Evolutionary conservation across 106 monocot genomes (phyloP).

Genomic region (Cymbidium sinense): DNA sequence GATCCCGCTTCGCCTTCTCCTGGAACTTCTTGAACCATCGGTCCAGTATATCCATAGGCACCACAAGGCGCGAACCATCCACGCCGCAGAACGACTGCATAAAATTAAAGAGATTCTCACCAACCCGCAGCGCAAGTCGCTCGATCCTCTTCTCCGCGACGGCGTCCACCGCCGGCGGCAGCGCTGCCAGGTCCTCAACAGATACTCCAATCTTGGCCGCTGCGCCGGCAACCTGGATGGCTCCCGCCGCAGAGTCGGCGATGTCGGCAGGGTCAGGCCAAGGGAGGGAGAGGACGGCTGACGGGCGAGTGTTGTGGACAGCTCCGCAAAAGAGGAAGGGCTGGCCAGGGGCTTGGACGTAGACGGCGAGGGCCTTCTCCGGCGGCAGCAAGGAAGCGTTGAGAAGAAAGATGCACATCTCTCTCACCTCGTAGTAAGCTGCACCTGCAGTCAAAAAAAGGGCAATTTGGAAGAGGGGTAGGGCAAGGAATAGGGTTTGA

Average conservation of each 20-base stretch:
- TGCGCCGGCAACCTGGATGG: neutral
- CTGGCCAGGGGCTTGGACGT: conserved; percentile 47
- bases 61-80: conserved; percentile 73
- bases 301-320: conserved; percentile 60
- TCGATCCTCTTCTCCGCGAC: conserved; percentile 53
- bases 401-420: conserved; percentile 78
- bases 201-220: conserved; percentile 71
- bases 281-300: conserved; percentile 74
- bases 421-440: conserved; percentile 43
- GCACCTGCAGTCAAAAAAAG: conserved; percentile 10
- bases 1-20: conserved; percentile 72
- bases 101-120: conserved; percentile 92
- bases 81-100: conserved; percentile 93
- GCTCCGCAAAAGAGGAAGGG: conserved; percentile 79
- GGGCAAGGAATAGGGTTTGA: neutral
- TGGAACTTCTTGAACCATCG: conserved; percentile 95
- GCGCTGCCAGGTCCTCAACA: conserved; percentile 72
- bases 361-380: conserved; percentile 73
- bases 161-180: conserved; percentile 66
- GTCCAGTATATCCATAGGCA: conserved; percentile 86
- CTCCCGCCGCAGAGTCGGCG: conserved; percentile 6
- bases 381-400: conserved; percentile 46
- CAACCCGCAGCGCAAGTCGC: conserved; percentile 61
- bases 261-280: conserved; percentile 53
- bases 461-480: neutral